Conservation (phyloP, 164 flowering plant genomes). For the Cinnamomum chago region DNA sequence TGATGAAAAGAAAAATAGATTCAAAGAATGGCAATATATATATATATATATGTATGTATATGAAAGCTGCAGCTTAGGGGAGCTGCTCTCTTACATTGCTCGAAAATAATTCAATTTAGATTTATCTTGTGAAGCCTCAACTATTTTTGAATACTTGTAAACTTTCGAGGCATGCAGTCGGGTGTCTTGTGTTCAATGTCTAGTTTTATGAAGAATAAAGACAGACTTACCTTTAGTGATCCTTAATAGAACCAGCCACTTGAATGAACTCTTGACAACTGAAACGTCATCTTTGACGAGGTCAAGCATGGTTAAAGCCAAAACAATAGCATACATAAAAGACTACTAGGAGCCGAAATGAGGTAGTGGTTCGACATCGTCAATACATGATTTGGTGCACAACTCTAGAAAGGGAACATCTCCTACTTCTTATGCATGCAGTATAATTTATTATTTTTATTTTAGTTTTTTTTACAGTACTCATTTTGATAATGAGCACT, state of each 20-base stretch:
- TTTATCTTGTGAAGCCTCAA: neutral
- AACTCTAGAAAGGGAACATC: neutral
- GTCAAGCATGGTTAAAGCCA: neutral
- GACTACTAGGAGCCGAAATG: neutral
- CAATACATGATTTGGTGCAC: neutral
- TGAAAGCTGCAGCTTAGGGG: too few relatives aligned
- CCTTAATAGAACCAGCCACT: too few relatives aligned
- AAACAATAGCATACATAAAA: neutral
- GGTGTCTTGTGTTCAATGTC: neutral
- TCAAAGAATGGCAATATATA: too few relatives aligned
- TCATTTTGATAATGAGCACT: neutral
- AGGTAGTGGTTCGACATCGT: neutral
- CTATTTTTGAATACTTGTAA: neutral
- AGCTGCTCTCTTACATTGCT: too few relatives aligned
- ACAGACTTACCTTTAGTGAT: too few relatives aligned
- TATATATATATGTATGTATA: too few relatives aligned
- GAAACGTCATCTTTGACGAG: too few relatives aligned
- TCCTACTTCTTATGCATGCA: neutral
- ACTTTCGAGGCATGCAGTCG: neutral
- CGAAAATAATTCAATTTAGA: too few relatives aligned
- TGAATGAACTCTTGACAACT: too few relatives aligned
- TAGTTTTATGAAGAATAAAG: neutral
- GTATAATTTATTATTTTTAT: too few relatives aligned
- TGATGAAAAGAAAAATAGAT: too few relatives aligned
- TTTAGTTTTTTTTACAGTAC: neutral